Evolutionary conservation across 1,139 yeast genomes (phyloP), one percentile per base, ranked within the genome.

Genomic region (Yamadazyma spencermartinsiae): DNA sequence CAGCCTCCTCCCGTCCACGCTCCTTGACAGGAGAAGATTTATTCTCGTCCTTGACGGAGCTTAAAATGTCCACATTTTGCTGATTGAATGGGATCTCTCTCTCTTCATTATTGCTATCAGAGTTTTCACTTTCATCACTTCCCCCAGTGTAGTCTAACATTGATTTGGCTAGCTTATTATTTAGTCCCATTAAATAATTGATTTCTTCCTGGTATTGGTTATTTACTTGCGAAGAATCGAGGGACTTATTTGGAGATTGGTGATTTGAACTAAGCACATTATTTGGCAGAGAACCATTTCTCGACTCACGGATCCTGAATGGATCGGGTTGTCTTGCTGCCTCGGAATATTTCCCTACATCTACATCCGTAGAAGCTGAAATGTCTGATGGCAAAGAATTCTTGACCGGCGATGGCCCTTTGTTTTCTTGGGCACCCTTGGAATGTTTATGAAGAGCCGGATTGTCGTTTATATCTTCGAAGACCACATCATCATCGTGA

Each of bases 331-430:
- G 4, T 7, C 20, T 17, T 8, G 31, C 13, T 21, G 6, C 13
- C 9, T 19, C 14, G 3, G 24, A 21, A 14, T 26, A 6, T 11
- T 28, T 28, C 11, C 33, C 33, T 5, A 30, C 16, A 20, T 35
- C 32, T 23, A 43, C 28, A 23, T 51, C 55, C 1, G 61, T 54
- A 1, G 59, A 53, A 1, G 45, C 55, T 10, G 60, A 57, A 8
- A 55, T 42, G 39, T 54, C 54, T 2, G 56, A 48, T 5, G 58
- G 58, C 17, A 55, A 39, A 7, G 36, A 35, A 16, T 42, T 44
- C 17, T 45, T 49, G 11, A 52, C 44, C 1, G 56, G 57, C 21
- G 50, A 46, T 16, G 15, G 16, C 12, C 29, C 23, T 14, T 19
- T 31, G 15, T 28, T 10, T 12, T 29, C 33, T 8, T 4, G 10